phyloP scores from a whole-genome alignment of 441 rosid species.

The Croton laevigatus region DNA sequence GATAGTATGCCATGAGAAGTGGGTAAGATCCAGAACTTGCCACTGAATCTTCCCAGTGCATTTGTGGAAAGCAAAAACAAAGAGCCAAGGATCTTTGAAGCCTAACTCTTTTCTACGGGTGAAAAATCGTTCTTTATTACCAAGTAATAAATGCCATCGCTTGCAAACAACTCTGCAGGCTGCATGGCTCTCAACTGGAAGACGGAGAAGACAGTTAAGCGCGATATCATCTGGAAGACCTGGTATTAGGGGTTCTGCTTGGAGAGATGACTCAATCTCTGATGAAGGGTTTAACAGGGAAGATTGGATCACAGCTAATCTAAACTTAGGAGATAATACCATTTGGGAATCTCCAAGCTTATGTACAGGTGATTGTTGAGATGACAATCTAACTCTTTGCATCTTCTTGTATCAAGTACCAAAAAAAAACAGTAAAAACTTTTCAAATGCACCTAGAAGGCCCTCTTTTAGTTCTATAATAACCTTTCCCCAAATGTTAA shows the following conservation, averaged over 20 bases:
- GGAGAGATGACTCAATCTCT: conserved; percentile 50
- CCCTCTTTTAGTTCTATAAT: conserved; percentile 11
- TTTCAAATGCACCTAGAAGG: conserved; percentile 8
- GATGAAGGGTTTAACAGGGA: conserved; percentile 46
- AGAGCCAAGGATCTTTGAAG: conserved; percentile 82
- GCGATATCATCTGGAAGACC: conserved; percentile 94
- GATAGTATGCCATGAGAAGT: conserved; percentile 78
- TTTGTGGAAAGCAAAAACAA: conserved; percentile 69
- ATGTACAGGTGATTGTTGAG: conserved; percentile 74
- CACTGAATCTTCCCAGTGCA: conserved; percentile 79
- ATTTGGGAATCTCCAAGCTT: conserved; percentile 82
- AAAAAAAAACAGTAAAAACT: conserved; percentile 6
- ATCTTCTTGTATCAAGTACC: conserved; percentile 31
- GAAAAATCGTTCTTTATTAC: conserved; percentile 68
- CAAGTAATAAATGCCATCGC: conserved; percentile 72
- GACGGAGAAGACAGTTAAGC: conserved; percentile 68
- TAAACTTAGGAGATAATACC: conserved; percentile 75
- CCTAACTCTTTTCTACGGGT: conserved; percentile 65
- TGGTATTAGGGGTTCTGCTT: conserved; percentile 63
- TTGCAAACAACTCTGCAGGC: conserved; percentile 67
- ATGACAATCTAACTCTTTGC: conserved; percentile 83
- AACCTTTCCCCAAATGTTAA: conserved; percentile 10
- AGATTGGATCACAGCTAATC: conserved; percentile 57
- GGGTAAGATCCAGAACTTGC: conserved; percentile 75
- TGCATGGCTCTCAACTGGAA: conserved; percentile 68